Conservation (phyloP, 1,284 basidiomycete genomes). For the Ceratobasidium sp. region DNA sequence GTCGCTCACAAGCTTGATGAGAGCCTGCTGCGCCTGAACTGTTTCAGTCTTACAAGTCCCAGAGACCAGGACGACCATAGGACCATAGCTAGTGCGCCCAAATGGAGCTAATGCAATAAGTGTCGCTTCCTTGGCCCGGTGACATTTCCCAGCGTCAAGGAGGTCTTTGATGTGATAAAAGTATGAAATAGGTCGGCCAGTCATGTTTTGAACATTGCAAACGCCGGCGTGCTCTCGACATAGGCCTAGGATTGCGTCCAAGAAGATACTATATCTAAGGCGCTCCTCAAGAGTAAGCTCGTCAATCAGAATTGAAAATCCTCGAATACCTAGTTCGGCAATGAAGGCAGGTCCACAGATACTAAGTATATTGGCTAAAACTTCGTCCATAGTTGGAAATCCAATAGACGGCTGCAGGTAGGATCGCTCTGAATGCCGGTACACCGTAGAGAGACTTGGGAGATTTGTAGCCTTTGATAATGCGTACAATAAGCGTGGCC, state of each 20-base stretch:
- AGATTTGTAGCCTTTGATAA: neutral
- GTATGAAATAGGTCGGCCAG: neutral
- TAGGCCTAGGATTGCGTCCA: neutral
- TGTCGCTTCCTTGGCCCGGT: neutral
- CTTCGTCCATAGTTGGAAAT: conserved; percentile 1
- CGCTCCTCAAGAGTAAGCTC: conserved; percentile 2
- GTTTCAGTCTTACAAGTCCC: conserved; percentile 16
- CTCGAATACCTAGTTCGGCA: neutral
- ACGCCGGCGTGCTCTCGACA: conserved; percentile 3
- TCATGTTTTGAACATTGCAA: neutral
- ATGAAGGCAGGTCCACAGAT: neutral
- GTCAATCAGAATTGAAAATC: conserved; percentile 11
- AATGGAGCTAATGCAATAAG: neutral
- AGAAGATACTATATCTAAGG: neutral
- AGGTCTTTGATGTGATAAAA: neutral
- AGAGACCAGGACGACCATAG: neutral
- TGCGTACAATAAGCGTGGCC: conserved; percentile 4
- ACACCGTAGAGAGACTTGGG: neutral
- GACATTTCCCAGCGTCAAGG: conserved; percentile 10
- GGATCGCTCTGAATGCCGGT: neutral
- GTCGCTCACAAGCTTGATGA: neutral
- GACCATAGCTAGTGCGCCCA: neutral
- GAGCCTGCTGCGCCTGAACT: neutral
- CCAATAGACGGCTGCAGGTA: neutral
- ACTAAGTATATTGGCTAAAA: neutral